Base-by-base conservation (phyloP, 2,329 filamentous ascomycete genomes). In the Verticillium zaregamsianum region DNA sequence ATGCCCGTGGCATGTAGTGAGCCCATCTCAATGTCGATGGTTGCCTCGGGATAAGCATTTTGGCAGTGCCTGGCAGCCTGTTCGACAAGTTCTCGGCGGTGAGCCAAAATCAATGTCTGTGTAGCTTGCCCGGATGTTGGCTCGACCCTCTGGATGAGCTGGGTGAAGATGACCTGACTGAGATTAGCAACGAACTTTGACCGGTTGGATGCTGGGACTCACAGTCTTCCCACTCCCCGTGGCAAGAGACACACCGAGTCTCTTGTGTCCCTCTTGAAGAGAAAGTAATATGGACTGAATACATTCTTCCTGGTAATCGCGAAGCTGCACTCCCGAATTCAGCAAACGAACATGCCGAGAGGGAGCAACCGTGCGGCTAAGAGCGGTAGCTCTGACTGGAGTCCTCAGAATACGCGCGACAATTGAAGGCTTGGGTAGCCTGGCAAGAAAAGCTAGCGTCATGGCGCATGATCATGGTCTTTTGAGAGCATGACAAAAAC, bases 11-110 rank as follows among this genome's bases (percentile, higher is more conserved):
- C 91, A 67, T 90, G 88, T 57, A 86, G 79, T 55, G 83, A 85
- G 37, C 90, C 93, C 93, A 98, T 96, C 74, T 99, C 95, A 61
- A 99, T 88, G 64, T 98, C 94, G 54, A 98, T 86, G 4, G 75
- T 85, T 73, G 92, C 92, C 52, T 86, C 76, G 0, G 94, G 94
- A 69, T 99, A 98, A 4, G 91, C 86, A 64, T 83, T 82, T 52
- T 81, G 82, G 73, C 95, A 98, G 74, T 99, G 95, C 3, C 85
- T 83, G 11, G 92, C 92, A 3, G 95, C 95, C 77, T 99, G 95
- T 72, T 98, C 92, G 32, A 98, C 93, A 2, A 99, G 86, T 76
- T 99, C 95, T 57, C 92, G 88, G 32, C 95, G 88, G 75, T 99
- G 95, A 17, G 93, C 95, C 54, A 99, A 81, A 66, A 99, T 96